Evolutionary conservation across 176 grass and related monocot genomes (phyloP).

Genomic region (Elaeis guineensis): DNA sequence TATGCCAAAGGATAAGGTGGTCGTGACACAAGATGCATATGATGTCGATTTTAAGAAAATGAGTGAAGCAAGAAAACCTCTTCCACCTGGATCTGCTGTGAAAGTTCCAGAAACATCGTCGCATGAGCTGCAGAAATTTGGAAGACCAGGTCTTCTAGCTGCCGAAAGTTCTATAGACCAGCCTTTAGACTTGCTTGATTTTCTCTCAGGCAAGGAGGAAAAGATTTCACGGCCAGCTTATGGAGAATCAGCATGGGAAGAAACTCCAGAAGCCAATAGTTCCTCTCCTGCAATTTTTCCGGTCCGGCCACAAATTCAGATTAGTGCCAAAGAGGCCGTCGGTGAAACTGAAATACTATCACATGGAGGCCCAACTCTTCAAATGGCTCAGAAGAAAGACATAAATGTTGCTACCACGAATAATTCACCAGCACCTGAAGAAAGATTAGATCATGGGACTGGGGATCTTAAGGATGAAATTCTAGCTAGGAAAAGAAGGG

Average conservation of each 20-base stretch:
- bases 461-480: conserved; percentile 58
- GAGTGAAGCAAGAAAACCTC: no score
- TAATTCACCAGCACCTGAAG: not conserved
- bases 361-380: not conserved
- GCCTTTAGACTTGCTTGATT: not conserved
- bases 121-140: not conserved
- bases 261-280: conserved; percentile 1
- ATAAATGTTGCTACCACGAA: not conserved
- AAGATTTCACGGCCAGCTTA: conserved; percentile 20
- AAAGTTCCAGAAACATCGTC: not conserved
- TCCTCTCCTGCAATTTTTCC: not conserved
- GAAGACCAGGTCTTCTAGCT: not conserved
- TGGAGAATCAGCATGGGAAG: conserved; percentile 21
- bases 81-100: not conserved
- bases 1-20: not conserved
- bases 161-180: conserved; percentile 6
- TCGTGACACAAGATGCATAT: no score
- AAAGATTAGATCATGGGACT: conserved; percentile 23
- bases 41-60: no score
- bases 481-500: conserved; percentile 66
- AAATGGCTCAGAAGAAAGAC: not conserved
- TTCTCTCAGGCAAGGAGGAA: not conserved
- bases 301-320: not conserved
- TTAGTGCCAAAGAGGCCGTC: not conserved
- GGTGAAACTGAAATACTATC: not conserved